Conservation (phyloP, 1,139 yeast species). For the Nematodospora anomalae region DNA sequence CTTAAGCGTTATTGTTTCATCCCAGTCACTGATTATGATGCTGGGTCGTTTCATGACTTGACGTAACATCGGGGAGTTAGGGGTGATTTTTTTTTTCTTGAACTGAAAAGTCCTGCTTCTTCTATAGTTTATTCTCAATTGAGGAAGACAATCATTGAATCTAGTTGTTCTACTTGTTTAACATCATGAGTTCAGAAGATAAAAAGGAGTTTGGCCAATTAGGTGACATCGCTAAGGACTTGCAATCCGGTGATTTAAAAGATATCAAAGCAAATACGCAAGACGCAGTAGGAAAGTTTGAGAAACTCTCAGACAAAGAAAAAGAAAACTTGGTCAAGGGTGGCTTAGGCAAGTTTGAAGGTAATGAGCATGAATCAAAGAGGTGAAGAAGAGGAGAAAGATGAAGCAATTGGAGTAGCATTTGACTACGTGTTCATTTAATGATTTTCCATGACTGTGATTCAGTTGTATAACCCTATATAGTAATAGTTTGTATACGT, state of each 20-base stretch:
- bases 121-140: not conserved
- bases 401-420: not conserved
- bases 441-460: not conserved
- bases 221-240: constrained; percentile 14
- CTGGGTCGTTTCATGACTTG: constrained; percentile 7
- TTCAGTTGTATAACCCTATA: not conserved
- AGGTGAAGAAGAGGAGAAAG: not conserved
- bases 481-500: not conserved
- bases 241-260: constrained; percentile 4
- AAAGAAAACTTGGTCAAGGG: constrained; percentile 15
- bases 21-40: constrained; percentile 60
- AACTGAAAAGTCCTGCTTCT: not conserved
- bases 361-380: constrained; percentile 15
- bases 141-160: not conserved
- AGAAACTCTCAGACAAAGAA: constrained; percentile 11
- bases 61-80: not conserved
- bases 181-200: constrained; percentile 11
- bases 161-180: too few relatives aligned
- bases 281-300: constrained; percentile 7
- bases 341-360: constrained; percentile 17
- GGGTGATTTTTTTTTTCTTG: not conserved
- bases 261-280: constrained; percentile 1
- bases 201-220: constrained; percentile 18
- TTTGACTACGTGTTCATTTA: not conserved
- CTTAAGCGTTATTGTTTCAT: constrained; percentile 60